These are phyloP conservation scores for Marchantia polymorpha DNA, from an alignment of 225 moss, liverwort and hornwort genomes.

Conservation along the genomic window DNA sequence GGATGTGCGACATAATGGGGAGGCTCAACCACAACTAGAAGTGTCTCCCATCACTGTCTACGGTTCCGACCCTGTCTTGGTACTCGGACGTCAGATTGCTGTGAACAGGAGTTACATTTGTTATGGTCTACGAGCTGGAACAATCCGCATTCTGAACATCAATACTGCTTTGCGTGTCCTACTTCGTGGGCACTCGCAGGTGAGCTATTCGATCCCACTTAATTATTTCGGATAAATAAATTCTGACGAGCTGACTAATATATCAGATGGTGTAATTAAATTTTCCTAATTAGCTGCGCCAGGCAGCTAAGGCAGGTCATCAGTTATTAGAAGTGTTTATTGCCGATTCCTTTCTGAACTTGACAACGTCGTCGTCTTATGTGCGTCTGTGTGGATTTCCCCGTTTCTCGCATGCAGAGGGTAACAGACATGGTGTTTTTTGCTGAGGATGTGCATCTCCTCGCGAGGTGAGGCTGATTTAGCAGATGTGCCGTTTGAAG, in stretches of 20 bases:
- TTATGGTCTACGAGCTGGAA: conserved; percentile 79
- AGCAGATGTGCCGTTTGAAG: not conserved
- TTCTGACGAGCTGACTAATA: too few relatives aligned
- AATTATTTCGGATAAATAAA: not conserved
- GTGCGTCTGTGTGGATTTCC: not conserved
- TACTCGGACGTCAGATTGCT: conserved; percentile 83
- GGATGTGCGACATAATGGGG: conserved; percentile 67
- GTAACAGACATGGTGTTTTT: conserved; percentile 53
- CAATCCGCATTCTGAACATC: conserved; percentile 85
- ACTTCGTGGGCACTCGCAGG: conserved; percentile 89
- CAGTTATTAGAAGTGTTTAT: too few relatives aligned
- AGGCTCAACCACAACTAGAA: conserved; percentile 67
- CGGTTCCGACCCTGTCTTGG: conserved; percentile 65
- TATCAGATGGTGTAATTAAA: too few relatives aligned
- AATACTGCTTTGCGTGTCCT: conserved; percentile 67
- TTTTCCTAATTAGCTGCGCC: too few relatives aligned
- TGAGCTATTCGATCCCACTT: conserved; percentile 15
- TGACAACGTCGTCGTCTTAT: not conserved
- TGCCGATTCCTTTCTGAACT: too few relatives aligned
- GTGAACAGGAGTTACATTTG: conserved; percentile 80
- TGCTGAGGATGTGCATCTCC: conserved; percentile 46
- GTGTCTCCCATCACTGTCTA: conserved; percentile 71
- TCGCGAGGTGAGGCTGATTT: conserved; percentile 36
- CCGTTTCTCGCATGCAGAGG: conserved; percentile 31
- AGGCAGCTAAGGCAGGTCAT: too few relatives aligned